A percentile compares a stretch with the other conserved stretches of the same genome.
Conservation (phyloP, 495 filamentous ascomycete species). For the Talaromyces thailandensis region DNA sequence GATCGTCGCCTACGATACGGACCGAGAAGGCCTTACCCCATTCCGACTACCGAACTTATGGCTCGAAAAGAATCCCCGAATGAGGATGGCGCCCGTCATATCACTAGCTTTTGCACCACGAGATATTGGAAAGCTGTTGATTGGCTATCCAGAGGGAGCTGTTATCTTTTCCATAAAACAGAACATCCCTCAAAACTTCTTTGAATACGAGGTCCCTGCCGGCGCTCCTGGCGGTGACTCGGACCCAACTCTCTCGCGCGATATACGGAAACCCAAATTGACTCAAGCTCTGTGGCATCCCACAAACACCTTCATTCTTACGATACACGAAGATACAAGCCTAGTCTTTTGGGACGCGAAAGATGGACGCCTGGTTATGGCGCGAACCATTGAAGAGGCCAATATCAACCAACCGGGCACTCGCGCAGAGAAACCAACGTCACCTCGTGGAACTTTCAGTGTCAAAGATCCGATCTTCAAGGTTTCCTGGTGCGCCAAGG, state of each 20-base stretch:
- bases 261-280: slow-evolving; percentile 56
- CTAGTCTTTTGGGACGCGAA: slow-evolving; percentile 92
- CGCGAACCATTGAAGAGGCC: slow-evolving; percentile 64
- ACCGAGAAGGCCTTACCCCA: slow-evolving; percentile 62
- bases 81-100: slow-evolving; percentile 52
- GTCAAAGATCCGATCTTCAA: slow-evolving; percentile 63
- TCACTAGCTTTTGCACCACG: slow-evolving; percentile 77
- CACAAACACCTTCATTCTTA: slow-evolving; percentile 82
- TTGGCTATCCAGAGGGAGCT: slow-evolving; percentile 80
- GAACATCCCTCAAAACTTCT: slow-evolving; percentile 63
- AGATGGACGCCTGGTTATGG: slow-evolving; percentile 78
- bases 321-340: slow-evolving; percentile 80
- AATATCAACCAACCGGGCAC: slow-evolving; percentile 56
- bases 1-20: slow-evolving; percentile 81
- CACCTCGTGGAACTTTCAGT: slow-evolving; percentile 34
- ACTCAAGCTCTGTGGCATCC: slow-evolving; percentile 88
- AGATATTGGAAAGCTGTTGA: slow-evolving; percentile 84
- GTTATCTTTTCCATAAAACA: slow-evolving; percentile 91
- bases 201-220: slow-evolving; percentile 71
- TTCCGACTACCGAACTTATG: slow-evolving; percentile 82
- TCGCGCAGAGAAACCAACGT: slow-evolving; percentile 30
- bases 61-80: slow-evolving; percentile 52
- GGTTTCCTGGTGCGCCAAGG: slow-evolving; percentile 84
- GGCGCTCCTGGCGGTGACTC: slow-evolving; percentile 84
- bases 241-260: slow-evolving; percentile 36